These are phyloP conservation scores for Noccaea bulbosa DNA, from an alignment of 345 rosid species.

Conservation along the genomic window DNA sequence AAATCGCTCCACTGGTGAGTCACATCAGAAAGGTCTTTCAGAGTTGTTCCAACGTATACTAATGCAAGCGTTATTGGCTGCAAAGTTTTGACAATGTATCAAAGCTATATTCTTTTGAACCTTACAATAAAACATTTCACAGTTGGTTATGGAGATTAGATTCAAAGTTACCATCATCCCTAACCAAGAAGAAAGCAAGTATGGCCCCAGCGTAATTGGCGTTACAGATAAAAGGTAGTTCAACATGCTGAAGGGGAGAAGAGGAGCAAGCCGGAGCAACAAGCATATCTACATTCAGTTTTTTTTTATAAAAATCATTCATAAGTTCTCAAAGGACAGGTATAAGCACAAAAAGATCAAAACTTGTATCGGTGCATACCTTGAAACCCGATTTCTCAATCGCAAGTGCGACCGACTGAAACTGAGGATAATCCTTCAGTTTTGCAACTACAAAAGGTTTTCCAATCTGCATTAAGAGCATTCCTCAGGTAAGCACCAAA, in stretches of 20 bases:
- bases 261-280: slow-evolving; percentile 95
- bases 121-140: neutral
- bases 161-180: slow-evolving; percentile 85
- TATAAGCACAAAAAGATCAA: slow-evolving; percentile 3
- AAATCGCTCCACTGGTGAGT: slow-evolving; percentile 95
- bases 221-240: slow-evolving; percentile 96
- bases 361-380: slow-evolving; percentile 52
- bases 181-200: slow-evolving; percentile 96
- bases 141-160: neutral
- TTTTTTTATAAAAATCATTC: slow-evolving; percentile 23
- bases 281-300: slow-evolving; percentile 71
- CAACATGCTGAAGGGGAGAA: slow-evolving; percentile 92
- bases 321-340: slow-evolving; percentile 1
- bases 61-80: slow-evolving; percentile 95
- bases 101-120: slow-evolving; percentile 23
- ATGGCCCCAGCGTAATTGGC: slow-evolving; percentile 74
- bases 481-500: slow-evolving; percentile 10
- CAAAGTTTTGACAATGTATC: slow-evolving; percentile 31
- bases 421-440: slow-evolving; percentile 94
- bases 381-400: slow-evolving; percentile 89
- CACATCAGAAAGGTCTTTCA: slow-evolving; percentile 98
- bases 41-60: slow-evolving; percentile 93
- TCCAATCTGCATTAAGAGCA: slow-evolving; percentile 62
- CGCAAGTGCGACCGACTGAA: slow-evolving; percentile 87
- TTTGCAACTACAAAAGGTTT: slow-evolving; percentile 81